Percentiles rank a stretch among this genome's conserved stretches.
Conservation (phyloP, 345 rosid genomes). For the Syzygium aqueum region DNA sequence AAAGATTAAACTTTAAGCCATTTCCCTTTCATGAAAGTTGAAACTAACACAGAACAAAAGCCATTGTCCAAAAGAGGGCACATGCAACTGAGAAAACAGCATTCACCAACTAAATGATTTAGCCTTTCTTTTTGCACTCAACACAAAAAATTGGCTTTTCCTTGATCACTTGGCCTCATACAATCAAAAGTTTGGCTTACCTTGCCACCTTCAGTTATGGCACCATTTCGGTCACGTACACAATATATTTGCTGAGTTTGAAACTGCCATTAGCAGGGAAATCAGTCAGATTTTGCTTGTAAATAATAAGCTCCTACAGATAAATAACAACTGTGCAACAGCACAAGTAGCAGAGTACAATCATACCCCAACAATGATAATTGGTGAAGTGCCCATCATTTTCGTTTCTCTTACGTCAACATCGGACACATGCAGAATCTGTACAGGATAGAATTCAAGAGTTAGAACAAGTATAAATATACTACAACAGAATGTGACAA, state of each 20-base stretch:
- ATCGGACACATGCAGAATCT: conserved; percentile 89
- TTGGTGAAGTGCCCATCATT: conserved; percentile 87
- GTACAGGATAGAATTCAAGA: neutral
- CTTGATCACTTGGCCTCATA: neutral
- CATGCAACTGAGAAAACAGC: neutral
- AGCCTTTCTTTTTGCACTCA: neutral
- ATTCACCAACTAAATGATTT: neutral
- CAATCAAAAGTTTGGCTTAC: conserved; percentile 19
- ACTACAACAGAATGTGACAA: neutral
- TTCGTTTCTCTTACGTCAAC: conserved; percentile 80
- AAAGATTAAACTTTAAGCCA: neutral
- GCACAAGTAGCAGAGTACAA: neutral
- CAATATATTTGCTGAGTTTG: conserved; percentile 84
- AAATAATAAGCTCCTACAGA: neutral
- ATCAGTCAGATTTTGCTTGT: neutral
- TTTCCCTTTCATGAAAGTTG: neutral
- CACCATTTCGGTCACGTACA: conserved; percentile 61
- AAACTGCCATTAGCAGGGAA: conserved; percentile 34
- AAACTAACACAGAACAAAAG: neutral
- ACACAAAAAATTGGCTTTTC: neutral
- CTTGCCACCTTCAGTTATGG: conserved; percentile 81
- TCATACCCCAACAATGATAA: conserved; percentile 64
- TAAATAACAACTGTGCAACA: neutral
- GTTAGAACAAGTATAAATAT: neutral
- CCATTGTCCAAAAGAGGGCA: neutral